A percentile compares a stretch with the other conserved stretches of the same genome.
These are phyloP conservation scores for Nidula niveotomentosa DNA, from an alignment of 1,284 basidiomycete genomes.

Conservation along the genomic window DNA sequence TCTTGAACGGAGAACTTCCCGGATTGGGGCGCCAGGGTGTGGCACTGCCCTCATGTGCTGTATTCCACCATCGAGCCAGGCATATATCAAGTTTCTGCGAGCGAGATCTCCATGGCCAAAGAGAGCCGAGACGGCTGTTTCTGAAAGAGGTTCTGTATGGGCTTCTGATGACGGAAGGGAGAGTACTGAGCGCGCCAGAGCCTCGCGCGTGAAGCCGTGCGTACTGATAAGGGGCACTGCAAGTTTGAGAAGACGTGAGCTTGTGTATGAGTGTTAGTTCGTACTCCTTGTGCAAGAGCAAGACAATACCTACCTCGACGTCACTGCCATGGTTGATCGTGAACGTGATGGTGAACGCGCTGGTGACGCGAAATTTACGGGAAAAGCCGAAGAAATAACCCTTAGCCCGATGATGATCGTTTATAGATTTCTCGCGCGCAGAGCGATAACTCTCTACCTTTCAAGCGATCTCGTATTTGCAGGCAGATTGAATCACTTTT, in stretches of 20 bases:
- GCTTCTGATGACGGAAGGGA: constrained; percentile 41
- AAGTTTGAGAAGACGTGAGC: constrained; percentile 46
- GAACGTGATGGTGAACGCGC: neutral
- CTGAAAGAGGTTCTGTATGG: constrained; percentile 60
- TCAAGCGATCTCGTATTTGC: neutral
- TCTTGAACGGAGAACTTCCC: constrained; percentile 49
- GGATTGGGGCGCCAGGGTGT: constrained; percentile 27
- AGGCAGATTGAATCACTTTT: neutral
- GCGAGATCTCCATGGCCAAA: constrained; percentile 74
- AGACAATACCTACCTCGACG: neutral
- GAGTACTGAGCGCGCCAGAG: constrained; percentile 66
- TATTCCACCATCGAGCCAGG: constrained; percentile 71
- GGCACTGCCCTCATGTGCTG: constrained; percentile 40
- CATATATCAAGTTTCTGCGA: constrained; percentile 57
- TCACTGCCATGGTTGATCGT: neutral
- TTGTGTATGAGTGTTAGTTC: no score
- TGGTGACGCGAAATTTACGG: neutral
- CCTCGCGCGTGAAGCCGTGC: constrained; percentile 71
- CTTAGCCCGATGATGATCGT: neutral
- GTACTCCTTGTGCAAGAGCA: no score
- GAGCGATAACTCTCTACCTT: neutral
- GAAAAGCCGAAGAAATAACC: constrained; percentile 3
- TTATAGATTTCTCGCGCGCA: neutral
- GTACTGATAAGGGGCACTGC: constrained; percentile 61
- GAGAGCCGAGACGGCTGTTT: constrained; percentile 66